Evolutionary conservation across 2,329 filamentous ascomycete genomes (phyloP).

Genomic region (Canariomyces notabilis): DNA sequence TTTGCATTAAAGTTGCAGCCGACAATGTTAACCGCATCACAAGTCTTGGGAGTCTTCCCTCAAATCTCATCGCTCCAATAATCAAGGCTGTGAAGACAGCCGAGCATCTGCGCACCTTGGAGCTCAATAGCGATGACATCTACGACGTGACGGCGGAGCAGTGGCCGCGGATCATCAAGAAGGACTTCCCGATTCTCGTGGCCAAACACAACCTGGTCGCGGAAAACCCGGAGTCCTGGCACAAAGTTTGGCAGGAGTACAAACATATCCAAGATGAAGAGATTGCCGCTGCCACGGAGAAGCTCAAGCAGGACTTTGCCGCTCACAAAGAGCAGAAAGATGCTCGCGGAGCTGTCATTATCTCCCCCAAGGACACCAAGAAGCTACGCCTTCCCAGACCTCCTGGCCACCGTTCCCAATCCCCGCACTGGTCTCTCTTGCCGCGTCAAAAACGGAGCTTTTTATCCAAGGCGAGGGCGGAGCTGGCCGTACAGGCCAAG

Average conservation of each 20-base stretch:
- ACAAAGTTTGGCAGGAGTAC: constrained; percentile 69
- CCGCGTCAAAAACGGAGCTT: constrained; percentile 49
- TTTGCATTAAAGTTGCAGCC: constrained; percentile 47
- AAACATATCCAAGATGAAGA: constrained; percentile 53
- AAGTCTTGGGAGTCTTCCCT: constrained; percentile 68
- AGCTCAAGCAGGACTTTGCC: constrained; percentile 52
- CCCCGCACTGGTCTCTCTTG: constrained; percentile 35
- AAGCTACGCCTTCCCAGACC: constrained; percentile 38
- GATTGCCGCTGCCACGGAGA: constrained; percentile 52
- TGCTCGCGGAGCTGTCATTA: constrained; percentile 52
- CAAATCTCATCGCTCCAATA: constrained; percentile 60
- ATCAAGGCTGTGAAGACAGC: constrained; percentile 68
- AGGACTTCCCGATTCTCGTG: constrained; percentile 63
- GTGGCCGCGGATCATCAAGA: constrained; percentile 74
- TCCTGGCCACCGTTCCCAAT: constrained; percentile 26
- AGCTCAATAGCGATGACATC: constrained; percentile 72
- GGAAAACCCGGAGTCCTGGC: constrained; percentile 65
- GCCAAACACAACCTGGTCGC: constrained; percentile 60
- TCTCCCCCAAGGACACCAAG: constrained; percentile 38
- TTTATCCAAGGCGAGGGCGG: constrained; percentile 51
- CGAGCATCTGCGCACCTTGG: constrained; percentile 68
- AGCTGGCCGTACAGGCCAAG: constrained; percentile 49
- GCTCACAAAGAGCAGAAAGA: constrained; percentile 54
- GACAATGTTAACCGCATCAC: constrained; percentile 54
- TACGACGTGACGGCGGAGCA: constrained; percentile 63